Evolutionary conservation across 257 asterid species (phyloP).

Genomic region (Rhazya stricta): DNA sequence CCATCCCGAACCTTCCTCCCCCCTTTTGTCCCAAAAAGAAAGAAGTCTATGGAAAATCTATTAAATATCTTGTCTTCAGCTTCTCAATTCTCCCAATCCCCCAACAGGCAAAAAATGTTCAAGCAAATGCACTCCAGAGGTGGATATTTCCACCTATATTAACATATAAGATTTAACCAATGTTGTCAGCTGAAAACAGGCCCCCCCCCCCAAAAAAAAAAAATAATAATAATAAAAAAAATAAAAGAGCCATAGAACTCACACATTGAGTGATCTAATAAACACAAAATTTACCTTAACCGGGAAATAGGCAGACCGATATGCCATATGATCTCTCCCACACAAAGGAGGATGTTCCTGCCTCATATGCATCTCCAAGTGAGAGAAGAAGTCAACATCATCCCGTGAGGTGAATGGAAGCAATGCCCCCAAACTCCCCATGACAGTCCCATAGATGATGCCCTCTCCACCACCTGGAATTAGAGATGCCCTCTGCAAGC

Average conservation of each 20-base stretch:
- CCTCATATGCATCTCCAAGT: constrained; percentile 98
- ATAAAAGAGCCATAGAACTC: not conserved
- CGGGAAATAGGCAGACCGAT: constrained; percentile 89
- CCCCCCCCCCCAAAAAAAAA: too few relatives aligned
- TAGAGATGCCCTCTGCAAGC: constrained; percentile 87
- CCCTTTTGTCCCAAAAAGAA: not conserved
- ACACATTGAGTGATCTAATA: not conserved
- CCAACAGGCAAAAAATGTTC: not conserved
- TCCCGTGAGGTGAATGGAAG: constrained; percentile 93
- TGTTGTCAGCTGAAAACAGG: not conserved
- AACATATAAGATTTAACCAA: not conserved
- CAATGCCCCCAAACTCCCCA: constrained; percentile 96
- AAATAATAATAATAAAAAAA: too few relatives aligned
- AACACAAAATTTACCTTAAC: constrained; percentile 59
- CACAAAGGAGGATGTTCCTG: constrained; percentile 97
- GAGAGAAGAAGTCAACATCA: constrained; percentile 96
- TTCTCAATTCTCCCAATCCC: not conserved
- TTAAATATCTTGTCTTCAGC: not conserved
- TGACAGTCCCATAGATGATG: constrained; percentile 81
- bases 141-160: not conserved
- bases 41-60: not conserved
- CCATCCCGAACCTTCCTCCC: not conserved
- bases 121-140: not conserved
- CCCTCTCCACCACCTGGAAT: constrained; percentile 98
- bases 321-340: constrained; percentile 99